These are phyloP conservation scores for Erodium moschatum DNA, from an alignment of 441 rosid genomes.

Conservation along the genomic window DNA sequence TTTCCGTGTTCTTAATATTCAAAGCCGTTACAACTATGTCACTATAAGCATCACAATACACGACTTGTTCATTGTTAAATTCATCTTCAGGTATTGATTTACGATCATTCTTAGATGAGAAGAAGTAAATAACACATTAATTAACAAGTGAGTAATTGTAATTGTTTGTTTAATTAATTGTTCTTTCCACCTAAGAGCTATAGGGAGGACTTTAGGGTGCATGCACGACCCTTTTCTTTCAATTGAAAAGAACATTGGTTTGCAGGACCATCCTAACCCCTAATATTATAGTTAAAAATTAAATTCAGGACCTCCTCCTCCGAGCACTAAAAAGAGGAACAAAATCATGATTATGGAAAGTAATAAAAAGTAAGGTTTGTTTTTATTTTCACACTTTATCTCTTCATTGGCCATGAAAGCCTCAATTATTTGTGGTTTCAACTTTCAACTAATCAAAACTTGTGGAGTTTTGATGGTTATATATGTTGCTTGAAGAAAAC, in stretches of 20 bases:
- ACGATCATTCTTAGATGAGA: background rate
- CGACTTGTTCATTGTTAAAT: no score
- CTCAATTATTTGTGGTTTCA: constrained; percentile 4
- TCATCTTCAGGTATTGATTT: no score
- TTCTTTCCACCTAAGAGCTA: background rate
- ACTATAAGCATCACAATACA: no score
- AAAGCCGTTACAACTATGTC: no score
- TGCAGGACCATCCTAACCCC: background rate
- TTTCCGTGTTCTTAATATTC: no score
- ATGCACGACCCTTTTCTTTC: background rate
- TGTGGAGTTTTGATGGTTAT: background rate
- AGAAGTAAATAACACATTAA: background rate
- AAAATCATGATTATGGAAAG: background rate
- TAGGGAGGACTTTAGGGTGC: background rate
- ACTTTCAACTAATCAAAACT: background rate
- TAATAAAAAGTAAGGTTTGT: background rate
- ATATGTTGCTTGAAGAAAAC: background rate
- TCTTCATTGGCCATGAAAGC: background rate
- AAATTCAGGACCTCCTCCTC: background rate
- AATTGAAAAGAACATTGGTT: background rate
- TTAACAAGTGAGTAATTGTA: background rate
- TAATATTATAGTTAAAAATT: background rate
- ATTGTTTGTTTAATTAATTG: background rate
- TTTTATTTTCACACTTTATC: background rate
- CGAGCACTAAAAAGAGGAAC: background rate